Evolutionary conservation across 2,329 filamentous ascomycete species (phyloP).

Genomic region (Penicillium sp.): DNA sequence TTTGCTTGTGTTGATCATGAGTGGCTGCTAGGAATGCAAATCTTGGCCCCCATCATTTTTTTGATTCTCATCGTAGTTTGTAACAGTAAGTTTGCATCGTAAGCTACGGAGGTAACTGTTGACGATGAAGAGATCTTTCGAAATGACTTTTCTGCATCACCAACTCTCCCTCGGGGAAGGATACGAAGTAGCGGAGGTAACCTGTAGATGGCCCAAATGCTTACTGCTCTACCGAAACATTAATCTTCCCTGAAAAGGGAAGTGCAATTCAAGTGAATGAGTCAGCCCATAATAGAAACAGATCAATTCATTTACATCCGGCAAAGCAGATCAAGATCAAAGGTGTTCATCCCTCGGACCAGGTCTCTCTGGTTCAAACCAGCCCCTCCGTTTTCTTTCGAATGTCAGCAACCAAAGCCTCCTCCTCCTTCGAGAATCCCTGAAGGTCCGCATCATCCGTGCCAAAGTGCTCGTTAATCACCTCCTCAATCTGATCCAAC

Average conservation of each 20-base stretch:
- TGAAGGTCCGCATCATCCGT: slow-evolving; percentile 30
- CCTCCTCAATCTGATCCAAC: slow-evolving; percentile 40
- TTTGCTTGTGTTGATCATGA: slow-evolving; percentile 9
- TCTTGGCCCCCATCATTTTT: background rate
- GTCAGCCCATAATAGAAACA: slow-evolving; percentile 1
- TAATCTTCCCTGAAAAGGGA: background rate
- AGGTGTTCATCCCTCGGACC: background rate
- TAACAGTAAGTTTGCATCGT: background rate
- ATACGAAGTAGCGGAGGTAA: too few species aligned
- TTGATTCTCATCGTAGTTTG: background rate
- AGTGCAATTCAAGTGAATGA: slow-evolving; percentile 2
- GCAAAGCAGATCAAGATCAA: background rate
- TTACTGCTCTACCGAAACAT: too few species aligned
- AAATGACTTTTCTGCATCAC: too few species aligned
- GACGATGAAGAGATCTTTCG: too few species aligned
- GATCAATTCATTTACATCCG: background rate
- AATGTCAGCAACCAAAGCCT: slow-evolving; percentile 30
- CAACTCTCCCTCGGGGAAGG: too few species aligned
- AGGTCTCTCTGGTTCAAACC: background rate
- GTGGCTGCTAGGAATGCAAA: slow-evolving; percentile 9
- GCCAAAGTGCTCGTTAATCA: slow-evolving; percentile 32
- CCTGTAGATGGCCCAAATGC: too few species aligned
- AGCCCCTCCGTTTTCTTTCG: slow-evolving; percentile 27
- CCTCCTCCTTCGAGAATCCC: slow-evolving; percentile 34
- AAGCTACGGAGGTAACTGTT: too few species aligned